These are phyloP conservation scores for Thalassiosira mediterranea DNA, from an alignment of 352 stramenopile species.

Conservation along the genomic window DNA sequence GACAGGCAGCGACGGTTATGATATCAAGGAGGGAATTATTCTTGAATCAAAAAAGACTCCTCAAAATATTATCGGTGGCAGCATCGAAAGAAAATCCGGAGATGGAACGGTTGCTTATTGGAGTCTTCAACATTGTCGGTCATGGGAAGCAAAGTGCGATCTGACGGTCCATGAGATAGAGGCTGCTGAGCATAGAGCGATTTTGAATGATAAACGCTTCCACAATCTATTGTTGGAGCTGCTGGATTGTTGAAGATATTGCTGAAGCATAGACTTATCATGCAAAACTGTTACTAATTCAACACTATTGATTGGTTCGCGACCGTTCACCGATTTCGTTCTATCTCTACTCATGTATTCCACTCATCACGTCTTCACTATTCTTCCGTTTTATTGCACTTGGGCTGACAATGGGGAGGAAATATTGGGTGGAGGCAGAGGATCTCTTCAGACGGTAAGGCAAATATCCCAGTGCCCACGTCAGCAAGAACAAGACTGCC, in stretches of 20 bases:
- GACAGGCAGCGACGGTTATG: constrained; percentile 21
- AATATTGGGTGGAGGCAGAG: no score
- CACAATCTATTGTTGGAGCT: constrained; percentile 37
- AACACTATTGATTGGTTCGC: no score
- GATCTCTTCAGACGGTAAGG: no score
- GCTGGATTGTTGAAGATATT: background rate
- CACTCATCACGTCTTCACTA: no score
- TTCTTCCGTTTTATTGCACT: no score
- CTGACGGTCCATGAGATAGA: constrained; percentile 63
- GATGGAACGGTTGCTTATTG: constrained; percentile 73
- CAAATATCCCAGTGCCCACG: no score
- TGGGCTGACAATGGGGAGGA: no score
- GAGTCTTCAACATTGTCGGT: constrained; percentile 50
- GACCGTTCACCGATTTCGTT: no score
- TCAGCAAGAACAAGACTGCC: no score
- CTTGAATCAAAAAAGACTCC: constrained; percentile 57
- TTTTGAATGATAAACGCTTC: constrained; percentile 56
- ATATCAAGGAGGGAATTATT: constrained; percentile 49
- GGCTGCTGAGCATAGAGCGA: constrained; percentile 52
- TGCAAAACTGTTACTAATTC: no score
- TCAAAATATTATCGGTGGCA: constrained; percentile 27
- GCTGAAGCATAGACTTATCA: no score
- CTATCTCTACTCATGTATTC: no score
- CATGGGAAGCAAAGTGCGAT: constrained; percentile 52
- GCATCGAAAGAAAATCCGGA: constrained; percentile 27